Evolutionary conservation across 2,329 filamentous ascomycete genomes (phyloP), one percentile per base, ranked within the genome.

Genomic region (Tothia fuscella): DNA sequence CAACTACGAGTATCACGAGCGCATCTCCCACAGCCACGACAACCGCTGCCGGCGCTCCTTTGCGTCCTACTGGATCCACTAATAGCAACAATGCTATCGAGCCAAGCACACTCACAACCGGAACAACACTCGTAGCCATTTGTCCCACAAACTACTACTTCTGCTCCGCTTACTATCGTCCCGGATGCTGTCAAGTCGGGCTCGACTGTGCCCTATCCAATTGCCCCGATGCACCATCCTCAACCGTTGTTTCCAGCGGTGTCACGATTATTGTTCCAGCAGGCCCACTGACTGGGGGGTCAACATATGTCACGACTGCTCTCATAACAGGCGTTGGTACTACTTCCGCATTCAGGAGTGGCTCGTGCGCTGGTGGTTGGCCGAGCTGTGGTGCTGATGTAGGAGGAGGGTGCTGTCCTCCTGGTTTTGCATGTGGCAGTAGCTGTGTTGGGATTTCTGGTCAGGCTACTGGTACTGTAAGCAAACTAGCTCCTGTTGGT

Each of bases 121-220:
- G 32, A 24, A 55, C 50, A 31, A 26, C 24, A 20, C 10, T 43
- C 10, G 22, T 43, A 5, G 41, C 41, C 6, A 54, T 71, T 51
- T 96, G 89, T 52, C 89, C 89, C 0, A 88, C 80, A 0, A 88
- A 88, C 2, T 96, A 88, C 67, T 96, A 96, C 60, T 80, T 85
- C 38, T 96, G 89, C 60, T 75, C 80, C 2, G 89, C 89, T 2
- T 78, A 78, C 46, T 85, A 88, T 45, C 66, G 72, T 2, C 86
- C 83, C 12, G 86, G 86, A 16, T 96, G 89, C 65, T 96, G 89
- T 63, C 82, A 82, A 44, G 87, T 85, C 0, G 88, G 86, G 2
- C 76, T 88, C 16, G 74, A 93, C 62, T 96, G 89, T 62, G 75
- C 81, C 46, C 81, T 78, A 0, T 83, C 82, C 0, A 83, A 80